Evolutionary conservation across 2,329 filamentous ascomycete genomes (phyloP), one percentile per base, ranked within the genome.

Genomic region (Amylocarpus encephaloides): DNA sequence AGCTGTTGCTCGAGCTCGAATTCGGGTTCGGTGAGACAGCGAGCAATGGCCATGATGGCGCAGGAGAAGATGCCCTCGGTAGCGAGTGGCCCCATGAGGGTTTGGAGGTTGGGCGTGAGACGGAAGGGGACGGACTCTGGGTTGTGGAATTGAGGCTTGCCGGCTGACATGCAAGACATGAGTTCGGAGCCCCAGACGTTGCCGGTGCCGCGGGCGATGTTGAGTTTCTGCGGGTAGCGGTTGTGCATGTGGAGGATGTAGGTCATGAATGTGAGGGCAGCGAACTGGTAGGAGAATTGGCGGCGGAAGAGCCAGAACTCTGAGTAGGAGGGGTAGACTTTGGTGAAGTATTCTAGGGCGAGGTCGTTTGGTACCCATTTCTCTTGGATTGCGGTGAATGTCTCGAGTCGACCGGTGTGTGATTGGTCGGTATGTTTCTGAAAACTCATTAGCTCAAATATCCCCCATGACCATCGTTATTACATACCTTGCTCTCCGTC

Each of bases 261-360:
- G 3, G 93, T 97, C 86, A 98, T 95, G 72, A 98, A 98, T 1
- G 93, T 95, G 57, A 97, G 78, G 1, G 91, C 83, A 16, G 93
- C 92, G 54, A 95, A 84, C 70, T 98, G 93, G 73, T 97, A 96
- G 18, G 89, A 87, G 71, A 98, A 95, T 59, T 95, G 91, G 52
- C 91, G 85, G 52, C 93, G 87, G 88, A 99, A 99, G 51, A 98
- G 80, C 90, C 92, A 98, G 75, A 97, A 96, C 63, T 96, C 91
- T 41, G 87, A 82, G 68, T 88, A 98, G 56, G 88, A 85, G 29
- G 90, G 86, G 71, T 93, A 97, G 5, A 83, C 87, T 58, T 79
- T 76, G 65, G 91, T 87, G 79, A 96, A 96, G 73, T 92, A 96
- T 58, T 95, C 83, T 48, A 95, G 78, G 18, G 86, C 84, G 52